phyloP scores from a whole-genome alignment of 164 flowering plant genomes.

The Malania oleifera region DNA sequence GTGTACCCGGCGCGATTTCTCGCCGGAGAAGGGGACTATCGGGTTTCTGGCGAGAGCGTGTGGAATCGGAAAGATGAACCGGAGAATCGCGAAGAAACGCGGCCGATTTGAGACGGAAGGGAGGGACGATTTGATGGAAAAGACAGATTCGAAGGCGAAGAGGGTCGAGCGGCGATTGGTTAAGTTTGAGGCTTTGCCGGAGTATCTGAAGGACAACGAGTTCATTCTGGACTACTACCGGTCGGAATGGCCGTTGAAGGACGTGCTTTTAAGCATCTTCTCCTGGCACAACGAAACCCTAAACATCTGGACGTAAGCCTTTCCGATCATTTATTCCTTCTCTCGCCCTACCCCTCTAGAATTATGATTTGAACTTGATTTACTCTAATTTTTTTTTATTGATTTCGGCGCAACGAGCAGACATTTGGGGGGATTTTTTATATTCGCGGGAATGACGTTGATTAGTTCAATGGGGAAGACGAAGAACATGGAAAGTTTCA shows the following conservation, averaged over 20 bases:
- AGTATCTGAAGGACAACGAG: conserved; percentile 81
- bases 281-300: conserved; percentile 91
- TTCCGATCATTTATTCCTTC: too few species aligned
- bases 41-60: neutral
- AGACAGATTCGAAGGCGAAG: conserved; percentile 15
- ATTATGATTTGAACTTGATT: neutral
- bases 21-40: neutral
- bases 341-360: neutral
- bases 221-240: conserved; percentile 73
- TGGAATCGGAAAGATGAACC: neutral
- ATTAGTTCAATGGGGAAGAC: conserved; percentile 43
- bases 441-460: conserved; percentile 56
- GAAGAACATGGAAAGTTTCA: conserved; percentile 25
- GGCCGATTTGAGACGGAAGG: conserved; percentile 3
- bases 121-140: neutral
- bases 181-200: conserved; percentile 75
- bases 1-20: neutral
- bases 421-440: conserved; percentile 77
- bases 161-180: conserved; percentile 40
- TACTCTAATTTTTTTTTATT: neutral
- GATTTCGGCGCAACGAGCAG: conserved; percentile 24
- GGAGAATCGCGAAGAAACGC: neutral
- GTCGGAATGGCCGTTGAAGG: conserved; percentile 82
- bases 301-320: conserved; percentile 89
- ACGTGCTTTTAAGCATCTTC: conserved; percentile 62